Evolutionary conservation across 1,284 basidiomycete genomes (phyloP).

Genomic region (Rhodotorula sp.): DNA sequence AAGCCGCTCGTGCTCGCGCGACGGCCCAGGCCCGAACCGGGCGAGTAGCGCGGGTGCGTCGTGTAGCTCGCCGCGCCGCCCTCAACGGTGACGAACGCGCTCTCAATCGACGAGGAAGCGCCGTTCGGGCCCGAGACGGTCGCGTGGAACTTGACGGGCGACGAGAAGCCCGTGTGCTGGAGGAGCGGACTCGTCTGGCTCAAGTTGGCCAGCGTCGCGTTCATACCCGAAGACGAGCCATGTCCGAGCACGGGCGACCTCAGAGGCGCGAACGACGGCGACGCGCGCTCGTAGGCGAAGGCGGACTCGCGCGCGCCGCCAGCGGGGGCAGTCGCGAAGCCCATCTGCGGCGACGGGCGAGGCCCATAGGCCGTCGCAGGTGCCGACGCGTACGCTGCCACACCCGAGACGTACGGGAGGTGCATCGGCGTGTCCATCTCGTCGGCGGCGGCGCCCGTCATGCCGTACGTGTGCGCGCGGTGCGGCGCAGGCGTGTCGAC

Average conservation of each 20-base stretch:
- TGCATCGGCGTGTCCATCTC: neutral
- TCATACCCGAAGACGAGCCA: neutral
- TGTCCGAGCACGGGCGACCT: neutral
- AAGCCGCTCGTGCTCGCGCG: no score
- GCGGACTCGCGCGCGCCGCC: neutral
- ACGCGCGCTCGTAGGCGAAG: neutral
- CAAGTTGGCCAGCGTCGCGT: neutral
- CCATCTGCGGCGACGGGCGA: neutral
- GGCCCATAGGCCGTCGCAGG: neutral
- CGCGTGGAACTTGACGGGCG: neutral
- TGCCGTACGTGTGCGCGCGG: neutral
- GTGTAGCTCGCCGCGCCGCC: no score
- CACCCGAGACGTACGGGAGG: neutral
- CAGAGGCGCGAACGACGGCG: neutral
- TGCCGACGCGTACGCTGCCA: neutral
- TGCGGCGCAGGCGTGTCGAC: neutral
- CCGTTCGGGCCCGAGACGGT: neutral
- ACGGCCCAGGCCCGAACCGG: no score
- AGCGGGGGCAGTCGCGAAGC: neutral
- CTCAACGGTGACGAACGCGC: no score
- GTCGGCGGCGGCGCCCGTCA: neutral
- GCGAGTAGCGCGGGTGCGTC: neutral
- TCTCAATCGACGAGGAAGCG: neutral
- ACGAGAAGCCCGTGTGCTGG: neutral
- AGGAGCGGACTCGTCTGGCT: slow-evolving; percentile 5